A percentile compares a stretch with the other conserved stretches of the same genome.
Evolutionary conservation across 1,284 basidiomycete species (phyloP).

Genomic region (Trichosporon sp.): DNA sequence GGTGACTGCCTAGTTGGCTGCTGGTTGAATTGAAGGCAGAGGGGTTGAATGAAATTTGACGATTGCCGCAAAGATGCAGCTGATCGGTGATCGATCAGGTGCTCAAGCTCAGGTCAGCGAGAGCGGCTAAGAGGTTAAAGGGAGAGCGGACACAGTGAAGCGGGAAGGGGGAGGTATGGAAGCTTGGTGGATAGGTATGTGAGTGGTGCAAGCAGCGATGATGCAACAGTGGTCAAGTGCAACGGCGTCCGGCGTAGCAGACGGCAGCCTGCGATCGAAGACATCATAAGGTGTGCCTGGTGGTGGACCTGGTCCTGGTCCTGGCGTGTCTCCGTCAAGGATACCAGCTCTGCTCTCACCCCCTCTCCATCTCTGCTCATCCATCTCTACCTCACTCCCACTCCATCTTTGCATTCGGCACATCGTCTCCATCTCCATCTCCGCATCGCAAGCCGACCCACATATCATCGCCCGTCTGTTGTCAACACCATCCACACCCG

Average conservation of each 20-base stretch:
- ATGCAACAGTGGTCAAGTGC: neutral
- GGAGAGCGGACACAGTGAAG: neutral
- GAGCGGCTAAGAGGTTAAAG: neutral
- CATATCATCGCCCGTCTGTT: neutral
- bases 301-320: slow-evolving; percentile 12
- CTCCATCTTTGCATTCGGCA: slow-evolving; percentile 3
- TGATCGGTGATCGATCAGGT: no score
- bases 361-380: neutral
- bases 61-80: no score
- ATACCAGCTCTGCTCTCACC: slow-evolving; percentile 12
- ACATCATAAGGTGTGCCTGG: slow-evolving; percentile 19
- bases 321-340: slow-evolving; percentile 8
- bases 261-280: slow-evolving; percentile 10
- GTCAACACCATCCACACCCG: neutral
- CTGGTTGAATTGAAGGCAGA: neutral
- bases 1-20: neutral
- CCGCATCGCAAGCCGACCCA: neutral
- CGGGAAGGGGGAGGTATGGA: neutral
- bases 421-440: neutral
- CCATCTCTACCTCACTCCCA: neutral
- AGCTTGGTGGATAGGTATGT: neutral
- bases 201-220: neutral
- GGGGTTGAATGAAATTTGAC: neutral
- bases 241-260: neutral
- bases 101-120: neutral